Conservation (phyloP, 495 filamentous ascomycete genomes). For the Chaetomium tenue region DNA sequence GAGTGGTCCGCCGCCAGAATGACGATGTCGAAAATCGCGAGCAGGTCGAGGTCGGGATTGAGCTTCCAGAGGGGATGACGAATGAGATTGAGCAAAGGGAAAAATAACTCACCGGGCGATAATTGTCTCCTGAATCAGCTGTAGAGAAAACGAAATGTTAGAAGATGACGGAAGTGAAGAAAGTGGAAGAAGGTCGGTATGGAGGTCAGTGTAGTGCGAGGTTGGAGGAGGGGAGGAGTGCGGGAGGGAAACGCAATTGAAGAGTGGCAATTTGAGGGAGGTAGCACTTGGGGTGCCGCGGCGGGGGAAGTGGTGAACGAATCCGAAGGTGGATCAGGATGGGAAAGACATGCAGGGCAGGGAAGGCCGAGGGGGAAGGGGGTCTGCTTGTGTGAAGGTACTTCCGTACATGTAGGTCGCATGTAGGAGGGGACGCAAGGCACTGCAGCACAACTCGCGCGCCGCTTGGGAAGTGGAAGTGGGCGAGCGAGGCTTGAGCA, state of each 20-base stretch:
- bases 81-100: background rate
- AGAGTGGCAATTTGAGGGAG: conserved; percentile 36
- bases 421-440: conserved; percentile 40
- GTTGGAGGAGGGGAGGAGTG: conserved; percentile 24
- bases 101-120: conserved; percentile 49
- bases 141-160: conserved; percentile 40
- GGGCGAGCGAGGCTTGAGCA: conserved; percentile 30
- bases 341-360: conserved; percentile 46
- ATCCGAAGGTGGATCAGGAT: conserved; percentile 40
- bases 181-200: conserved; percentile 17
- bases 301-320: conserved; percentile 34
- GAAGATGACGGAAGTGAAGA: conserved; percentile 30
- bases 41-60: conserved; percentile 2
- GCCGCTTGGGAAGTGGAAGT: conserved; percentile 34
- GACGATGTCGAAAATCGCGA: conserved; percentile 1
- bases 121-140: conserved; percentile 55
- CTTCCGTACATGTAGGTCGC: conserved; percentile 34
- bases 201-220: conserved; percentile 15
- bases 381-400: conserved; percentile 18
- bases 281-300: conserved; percentile 34
- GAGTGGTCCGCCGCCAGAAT: conserved; percentile 6
- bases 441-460: conserved; percentile 38
- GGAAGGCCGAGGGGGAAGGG: conserved; percentile 23
- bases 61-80: background rate
- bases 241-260: conserved; percentile 30